Evolutionary conservation across 179 eudicot genomes (phyloP).

Genomic region (Pouteria campechiana): DNA sequence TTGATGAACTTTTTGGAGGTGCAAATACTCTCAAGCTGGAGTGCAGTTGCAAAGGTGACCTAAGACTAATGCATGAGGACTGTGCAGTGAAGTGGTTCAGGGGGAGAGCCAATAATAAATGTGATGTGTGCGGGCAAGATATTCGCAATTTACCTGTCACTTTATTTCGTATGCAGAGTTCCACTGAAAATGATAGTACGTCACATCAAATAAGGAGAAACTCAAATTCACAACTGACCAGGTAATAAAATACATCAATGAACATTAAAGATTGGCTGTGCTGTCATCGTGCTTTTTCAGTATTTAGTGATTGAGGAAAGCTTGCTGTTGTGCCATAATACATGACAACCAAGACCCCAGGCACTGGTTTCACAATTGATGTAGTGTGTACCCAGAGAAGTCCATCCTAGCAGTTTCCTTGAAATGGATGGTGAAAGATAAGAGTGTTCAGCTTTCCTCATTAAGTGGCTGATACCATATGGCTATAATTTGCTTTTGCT

Average conservation of each 20-base stretch:
- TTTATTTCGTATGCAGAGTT: constrained; percentile 50
- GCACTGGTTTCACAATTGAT: neutral
- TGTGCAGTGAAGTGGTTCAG: constrained; percentile 92
- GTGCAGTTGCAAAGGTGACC: constrained; percentile 94
- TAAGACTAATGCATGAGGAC: constrained; percentile 73
- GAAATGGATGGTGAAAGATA: no score
- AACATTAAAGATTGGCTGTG: neutral
- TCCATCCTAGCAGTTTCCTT: neutral
- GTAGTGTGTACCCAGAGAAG: neutral
- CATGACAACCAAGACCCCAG: no score
- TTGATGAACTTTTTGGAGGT: constrained; percentile 68
- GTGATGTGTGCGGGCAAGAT: constrained; percentile 87
- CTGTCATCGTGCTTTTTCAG: neutral
- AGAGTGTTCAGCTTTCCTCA: no score
- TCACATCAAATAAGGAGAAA: constrained; percentile 22
- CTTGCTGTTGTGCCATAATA: no score
- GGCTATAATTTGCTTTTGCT: no score
- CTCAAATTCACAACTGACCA: constrained; percentile 21
- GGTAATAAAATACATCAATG: constrained; percentile 23
- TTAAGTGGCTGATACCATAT: no score
- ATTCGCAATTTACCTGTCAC: constrained; percentile 81
- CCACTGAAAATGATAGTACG: constrained; percentile 22
- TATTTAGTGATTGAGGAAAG: no score
- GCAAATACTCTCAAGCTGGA: constrained; percentile 79
- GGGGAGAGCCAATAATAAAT: constrained; percentile 52